phyloP scores from a whole-genome alignment of 2,329 filamentous ascomycete genomes.

The Fusarium scirpi region DNA sequence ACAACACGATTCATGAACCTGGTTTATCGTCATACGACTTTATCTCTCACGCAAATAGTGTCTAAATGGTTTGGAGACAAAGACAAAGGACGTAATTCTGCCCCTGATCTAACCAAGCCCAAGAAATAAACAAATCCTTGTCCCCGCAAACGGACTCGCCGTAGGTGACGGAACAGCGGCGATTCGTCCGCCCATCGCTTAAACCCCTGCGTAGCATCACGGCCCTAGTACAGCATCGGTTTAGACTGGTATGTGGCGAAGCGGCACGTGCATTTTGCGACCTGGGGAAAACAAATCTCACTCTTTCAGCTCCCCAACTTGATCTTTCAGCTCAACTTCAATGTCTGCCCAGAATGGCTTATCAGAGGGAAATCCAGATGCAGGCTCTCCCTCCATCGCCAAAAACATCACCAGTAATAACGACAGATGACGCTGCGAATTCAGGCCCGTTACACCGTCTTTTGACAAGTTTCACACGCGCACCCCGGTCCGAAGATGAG shows the following conservation, averaged over 20 bases:
- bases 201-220: neutral
- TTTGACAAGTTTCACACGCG: constrained; percentile 32
- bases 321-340: neutral
- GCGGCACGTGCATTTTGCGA: constrained; percentile 18
- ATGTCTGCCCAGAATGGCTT: constrained; percentile 39
- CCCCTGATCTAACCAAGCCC: neutral
- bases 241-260: constrained; percentile 15
- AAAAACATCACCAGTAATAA: neutral
- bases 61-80: neutral
- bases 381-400: constrained; percentile 16
- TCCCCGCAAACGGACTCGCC: constrained; percentile 7
- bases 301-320: neutral
- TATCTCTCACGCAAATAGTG: neutral
- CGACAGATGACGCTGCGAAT: neutral
- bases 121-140: neutral
- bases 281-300: constrained; percentile 18
- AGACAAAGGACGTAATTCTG: neutral
- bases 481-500: constrained; percentile 27
- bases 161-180: neutral
- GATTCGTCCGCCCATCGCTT: constrained; percentile 3
- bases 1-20: neutral
- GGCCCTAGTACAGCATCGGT: neutral
- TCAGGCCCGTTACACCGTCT: constrained; percentile 12
- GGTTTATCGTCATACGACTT: neutral
- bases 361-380: constrained; percentile 38